Conservation (phyloP, 2,329 filamentous ascomycete genomes). For the Neofusicoccum kwambonambiense region DNA sequence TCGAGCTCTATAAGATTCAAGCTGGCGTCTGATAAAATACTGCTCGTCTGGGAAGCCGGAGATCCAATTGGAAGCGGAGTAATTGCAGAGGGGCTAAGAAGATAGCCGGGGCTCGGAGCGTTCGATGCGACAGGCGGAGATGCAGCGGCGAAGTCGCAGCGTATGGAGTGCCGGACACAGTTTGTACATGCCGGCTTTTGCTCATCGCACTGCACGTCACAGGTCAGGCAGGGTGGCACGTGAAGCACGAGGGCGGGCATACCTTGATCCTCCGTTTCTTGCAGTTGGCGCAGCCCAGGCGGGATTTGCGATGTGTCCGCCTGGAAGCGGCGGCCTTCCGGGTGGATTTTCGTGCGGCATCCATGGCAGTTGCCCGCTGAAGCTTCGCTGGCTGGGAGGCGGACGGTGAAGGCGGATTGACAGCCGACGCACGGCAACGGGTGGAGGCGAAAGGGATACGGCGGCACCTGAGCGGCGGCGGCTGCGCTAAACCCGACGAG, state of each 20-base stretch:
- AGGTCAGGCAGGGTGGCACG: neutral
- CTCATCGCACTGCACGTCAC: conserved; percentile 29
- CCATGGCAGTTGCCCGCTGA: neutral
- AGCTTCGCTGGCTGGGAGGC: neutral
- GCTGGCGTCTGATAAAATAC: neutral
- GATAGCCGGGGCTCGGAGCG: neutral
- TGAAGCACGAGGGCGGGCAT: neutral
- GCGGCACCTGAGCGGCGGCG: too few relatives aligned
- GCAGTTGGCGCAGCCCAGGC: conserved; percentile 10
- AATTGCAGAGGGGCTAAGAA: neutral
- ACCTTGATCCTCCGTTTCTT: conserved; percentile 15
- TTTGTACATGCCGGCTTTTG: conserved; percentile 30
- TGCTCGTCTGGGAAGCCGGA: neutral
- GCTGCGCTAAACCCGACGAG: too few relatives aligned
- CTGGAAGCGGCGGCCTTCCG: neutral
- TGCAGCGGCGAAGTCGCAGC: conserved; percentile 27
- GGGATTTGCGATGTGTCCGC: conserved; percentile 5
- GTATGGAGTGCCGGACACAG: conserved; percentile 29
- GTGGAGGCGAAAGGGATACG: neutral
- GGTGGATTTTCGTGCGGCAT: neutral
- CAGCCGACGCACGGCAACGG: neutral
- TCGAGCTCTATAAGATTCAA: conserved; percentile 29
- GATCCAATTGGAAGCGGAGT: conserved; percentile 3
- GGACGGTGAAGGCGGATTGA: neutral
- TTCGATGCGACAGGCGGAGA: neutral